Percentiles rank a stretch among this genome's conserved stretches.
These are phyloP conservation scores for Aspergillus hiratsukae DNA, from an alignment of 2,329 filamentous ascomycete genomes.

Conservation along the genomic window DNA sequence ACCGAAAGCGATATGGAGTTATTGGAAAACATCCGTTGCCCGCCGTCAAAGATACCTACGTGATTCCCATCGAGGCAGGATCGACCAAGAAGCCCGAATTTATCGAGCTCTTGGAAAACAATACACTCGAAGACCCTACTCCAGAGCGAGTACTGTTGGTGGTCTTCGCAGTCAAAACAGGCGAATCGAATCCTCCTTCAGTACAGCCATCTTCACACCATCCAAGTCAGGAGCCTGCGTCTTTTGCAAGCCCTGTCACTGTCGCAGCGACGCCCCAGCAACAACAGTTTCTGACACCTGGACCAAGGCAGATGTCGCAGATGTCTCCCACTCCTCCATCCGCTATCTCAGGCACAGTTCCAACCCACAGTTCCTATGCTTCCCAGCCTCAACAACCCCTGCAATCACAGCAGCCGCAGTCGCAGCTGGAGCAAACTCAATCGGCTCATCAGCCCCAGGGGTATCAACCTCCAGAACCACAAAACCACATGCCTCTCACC, in stretches of 20 bases:
- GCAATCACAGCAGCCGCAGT: constrained; percentile 10
- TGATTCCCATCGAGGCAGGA: constrained; percentile 77
- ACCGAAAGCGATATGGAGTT: constrained; percentile 80
- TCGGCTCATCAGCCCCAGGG: constrained; percentile 24
- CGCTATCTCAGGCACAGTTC: constrained; percentile 12
- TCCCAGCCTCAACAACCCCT: constrained; percentile 10
- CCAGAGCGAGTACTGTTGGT: constrained; percentile 74
- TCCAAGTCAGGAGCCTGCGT: constrained; percentile 30
- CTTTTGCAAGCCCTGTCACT: constrained; percentile 32
- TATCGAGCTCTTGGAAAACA: constrained; percentile 80
- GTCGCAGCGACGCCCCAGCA: constrained; percentile 26
- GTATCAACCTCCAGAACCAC: constrained; percentile 11
- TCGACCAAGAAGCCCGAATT: constrained; percentile 70
- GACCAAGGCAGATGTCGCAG: constrained; percentile 14
- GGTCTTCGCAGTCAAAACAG: constrained; percentile 75
- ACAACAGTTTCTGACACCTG: constrained; percentile 21
- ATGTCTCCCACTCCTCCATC: constrained; percentile 21
- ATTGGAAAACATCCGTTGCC: constrained; percentile 69
- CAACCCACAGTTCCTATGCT: constrained; percentile 14
- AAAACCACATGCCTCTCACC: constrained; percentile 18
- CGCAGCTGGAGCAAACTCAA: constrained; percentile 11
- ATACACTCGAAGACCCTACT: constrained; percentile 67
- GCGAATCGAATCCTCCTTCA: constrained; percentile 39
- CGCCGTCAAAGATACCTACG: constrained; percentile 83
- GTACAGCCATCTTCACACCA: constrained; percentile 39